Evolutionary conservation across 345 rosid species (phyloP), one percentile per base, ranked within the genome.

Genomic region (Garcia nutans): DNA sequence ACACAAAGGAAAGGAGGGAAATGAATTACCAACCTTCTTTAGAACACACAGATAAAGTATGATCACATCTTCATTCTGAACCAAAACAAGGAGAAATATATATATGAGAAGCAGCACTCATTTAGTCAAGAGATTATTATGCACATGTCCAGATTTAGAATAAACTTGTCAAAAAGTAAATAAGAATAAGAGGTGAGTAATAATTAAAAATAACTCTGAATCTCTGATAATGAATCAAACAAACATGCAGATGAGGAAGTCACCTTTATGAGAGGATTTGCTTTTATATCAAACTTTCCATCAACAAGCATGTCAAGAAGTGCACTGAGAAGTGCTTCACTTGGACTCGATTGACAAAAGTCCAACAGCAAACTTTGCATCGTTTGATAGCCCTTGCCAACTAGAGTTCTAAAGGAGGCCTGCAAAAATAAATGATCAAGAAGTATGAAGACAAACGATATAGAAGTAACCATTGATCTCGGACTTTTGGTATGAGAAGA

Each of bases 291-390:
- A 84, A 92, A 94, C 73, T 79, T 90, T 49, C 99, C 97, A 86
- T 95, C 99, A 75, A 93, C 99, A 78, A 95, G 97, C 99, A 95
- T 95, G 83, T 93, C 97, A 81, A 95, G 97, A 60, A 95, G 89
- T 73, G 97, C 90, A 79, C 83, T 87, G 71, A 92, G 77, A 83
- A 95, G 96, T 73, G 82, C 87, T 86, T 89, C 93, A 80, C 90
- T 87, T 64, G 97, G 99, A 82, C 69, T 78, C 90, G 92, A 89
- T 66, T 89, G 93, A 81, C 90, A 95, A 73, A 91, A 90, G 74
- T 90, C 97, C 81, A 95, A 84, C 70, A 95, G 85, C 86, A 95
- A 89, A 86, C 96, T 91, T 72, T 89, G 97, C 80, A 94, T 81
- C 62, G 99, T 88, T 85, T 85, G 97, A 82, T 94, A 94, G 61